These are phyloP conservation scores for Phytophthora melonis DNA, from an alignment of 352 stramenopile species.

Conservation along the genomic window DNA sequence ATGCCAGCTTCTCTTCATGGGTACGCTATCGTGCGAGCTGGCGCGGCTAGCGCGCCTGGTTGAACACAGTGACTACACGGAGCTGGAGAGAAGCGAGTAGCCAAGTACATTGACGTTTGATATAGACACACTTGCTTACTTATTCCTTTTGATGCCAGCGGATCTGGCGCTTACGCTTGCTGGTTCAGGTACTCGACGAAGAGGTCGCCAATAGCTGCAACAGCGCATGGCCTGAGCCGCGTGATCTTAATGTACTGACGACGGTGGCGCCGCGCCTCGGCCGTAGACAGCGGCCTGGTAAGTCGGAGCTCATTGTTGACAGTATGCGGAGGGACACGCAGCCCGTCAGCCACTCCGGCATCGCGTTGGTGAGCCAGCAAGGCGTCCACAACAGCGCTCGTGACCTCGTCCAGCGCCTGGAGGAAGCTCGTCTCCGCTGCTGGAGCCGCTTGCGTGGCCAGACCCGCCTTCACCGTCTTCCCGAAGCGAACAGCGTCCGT, in stretches of 20 bases:
- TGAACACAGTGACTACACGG: slow-evolving; percentile 68
- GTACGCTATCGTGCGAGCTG: slow-evolving; percentile 82
- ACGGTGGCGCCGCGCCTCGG: slow-evolving; percentile 74
- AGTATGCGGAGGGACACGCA: slow-evolving; percentile 47
- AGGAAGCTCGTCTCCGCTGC: slow-evolving; percentile 76
- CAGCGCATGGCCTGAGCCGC: slow-evolving; percentile 61
- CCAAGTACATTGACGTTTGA: background rate
- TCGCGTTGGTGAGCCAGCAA: slow-evolving; percentile 75
- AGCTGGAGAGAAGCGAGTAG: slow-evolving; percentile 69
- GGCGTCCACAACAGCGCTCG: slow-evolving; percentile 61
- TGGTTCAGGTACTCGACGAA: slow-evolving; percentile 87
- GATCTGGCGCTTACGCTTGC: slow-evolving; percentile 48
- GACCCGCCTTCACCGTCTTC: slow-evolving; percentile 74
- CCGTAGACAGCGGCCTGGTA: slow-evolving; percentile 57
- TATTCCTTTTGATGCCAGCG: background rate
- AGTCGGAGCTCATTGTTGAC: slow-evolving; percentile 52
- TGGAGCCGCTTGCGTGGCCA: slow-evolving; percentile 68
- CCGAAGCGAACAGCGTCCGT: slow-evolving; percentile 64
- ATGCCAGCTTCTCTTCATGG: slow-evolving; percentile 91
- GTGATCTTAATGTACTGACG: slow-evolving; percentile 88
- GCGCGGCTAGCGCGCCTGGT: slow-evolving; percentile 64
- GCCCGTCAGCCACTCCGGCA: slow-evolving; percentile 58
- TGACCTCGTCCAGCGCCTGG: slow-evolving; percentile 74
- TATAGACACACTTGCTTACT: background rate
- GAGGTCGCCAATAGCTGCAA: slow-evolving; percentile 61